Conservation (phyloP, 2,329 filamentous ascomycete species). For the Colletotrichum spinosum region DNA sequence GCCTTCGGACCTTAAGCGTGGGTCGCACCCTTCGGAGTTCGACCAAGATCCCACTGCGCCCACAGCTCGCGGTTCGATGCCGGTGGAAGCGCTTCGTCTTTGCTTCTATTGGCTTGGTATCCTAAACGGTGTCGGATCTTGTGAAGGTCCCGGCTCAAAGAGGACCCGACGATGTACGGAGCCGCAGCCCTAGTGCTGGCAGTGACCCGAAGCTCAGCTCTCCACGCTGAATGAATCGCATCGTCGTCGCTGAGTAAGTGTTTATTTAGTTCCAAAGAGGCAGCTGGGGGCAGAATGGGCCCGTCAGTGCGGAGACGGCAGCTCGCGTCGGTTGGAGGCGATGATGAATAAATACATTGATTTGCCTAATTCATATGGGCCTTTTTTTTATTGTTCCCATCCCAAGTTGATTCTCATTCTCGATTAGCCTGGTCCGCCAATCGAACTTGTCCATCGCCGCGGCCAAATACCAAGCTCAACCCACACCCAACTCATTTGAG, state of each 20-base stretch:
- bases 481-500: background rate
- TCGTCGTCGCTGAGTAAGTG: constrained; percentile 8
- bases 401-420: too few relatives aligned
- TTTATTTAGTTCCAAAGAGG: background rate
- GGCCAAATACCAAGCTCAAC: background rate
- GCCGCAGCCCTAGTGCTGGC: constrained; percentile 1
- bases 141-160: background rate
- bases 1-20: constrained; percentile 16
- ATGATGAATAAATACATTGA: background rate
- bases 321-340: background rate
- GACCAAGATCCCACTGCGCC: background rate
- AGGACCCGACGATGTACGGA: constrained; percentile 1
- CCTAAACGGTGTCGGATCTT: background rate
- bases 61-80: background rate
- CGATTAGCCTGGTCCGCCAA: too few relatives aligned
- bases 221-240: background rate
- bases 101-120: background rate
- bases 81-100: too few relatives aligned
- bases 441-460: too few relatives aligned
- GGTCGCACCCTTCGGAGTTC: background rate
- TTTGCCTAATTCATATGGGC: background rate
- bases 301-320: constrained; percentile 12
- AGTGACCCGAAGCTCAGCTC: background rate
- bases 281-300: background rate
- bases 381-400: background rate